Base-by-base conservation (phyloP, 495 filamentous ascomycete genomes). In the Aspergillus bertholletiae region DNA sequence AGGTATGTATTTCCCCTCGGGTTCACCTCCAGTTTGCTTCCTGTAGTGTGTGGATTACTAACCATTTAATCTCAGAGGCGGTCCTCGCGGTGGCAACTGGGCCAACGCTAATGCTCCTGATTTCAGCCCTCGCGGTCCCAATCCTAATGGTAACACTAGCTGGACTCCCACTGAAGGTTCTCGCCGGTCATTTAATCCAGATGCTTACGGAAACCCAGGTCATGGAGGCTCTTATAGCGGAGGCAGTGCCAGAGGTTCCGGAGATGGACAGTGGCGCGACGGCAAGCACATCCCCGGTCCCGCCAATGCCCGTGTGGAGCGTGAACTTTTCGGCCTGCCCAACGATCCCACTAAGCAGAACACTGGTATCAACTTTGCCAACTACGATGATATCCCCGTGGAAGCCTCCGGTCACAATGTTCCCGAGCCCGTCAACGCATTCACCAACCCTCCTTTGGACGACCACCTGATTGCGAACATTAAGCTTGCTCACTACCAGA, bases 371-470 rank as follows among this genome's bases (percentile, higher is more conserved):
- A 98, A 98, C 80, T 98, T 98, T 67, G 85, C 96, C 76, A 98
- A 98, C 78, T 98, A 98, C 74, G 94, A 98, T 65, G 94, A 98
- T 67, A 98, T 98, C 62, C 94, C 94, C 30, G 95, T 98, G 53
- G 94, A 96, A 69, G 93, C 95, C 39, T 96, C 94, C 54, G 94
- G 94, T 41, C 88, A 90, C 43, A 86, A 95, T 68, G 90, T 96
- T 43, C 95, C 94, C 40, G 95, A 97, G 62, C 90, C 95, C 37
- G 88, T 95, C 54, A 85, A 85, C 60, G 78, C 80, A 43, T 98
- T 98, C 82, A 90, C 84, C 67, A 92, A 93, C 80, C 94, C 94
- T 46, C 94, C 94, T 55, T 78, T 98, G 49, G 94, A 98, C 67
- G 85, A 91, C 62, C 94, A 97, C 60, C 79, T 98, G 7, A 71